Conservation (phyloP, 148 eudicot species). For the Diospyros lotus region DNA sequence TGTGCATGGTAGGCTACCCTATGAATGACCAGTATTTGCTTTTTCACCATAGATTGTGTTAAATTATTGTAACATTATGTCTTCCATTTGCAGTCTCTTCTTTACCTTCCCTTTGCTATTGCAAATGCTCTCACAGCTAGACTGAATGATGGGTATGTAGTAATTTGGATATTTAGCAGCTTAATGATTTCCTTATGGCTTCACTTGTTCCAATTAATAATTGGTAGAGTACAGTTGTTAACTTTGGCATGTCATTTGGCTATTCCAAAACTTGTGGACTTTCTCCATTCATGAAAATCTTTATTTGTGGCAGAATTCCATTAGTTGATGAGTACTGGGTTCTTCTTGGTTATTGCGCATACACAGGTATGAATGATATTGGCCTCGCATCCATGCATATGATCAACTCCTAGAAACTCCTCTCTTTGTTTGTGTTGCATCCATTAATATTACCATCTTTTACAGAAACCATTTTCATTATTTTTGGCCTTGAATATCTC, state of each 20-base stretch:
- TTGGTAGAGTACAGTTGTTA: neutral
- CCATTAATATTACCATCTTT: too few relatives aligned
- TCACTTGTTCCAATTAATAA: neutral
- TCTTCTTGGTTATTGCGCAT: constrained; percentile 61
- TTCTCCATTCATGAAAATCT: neutral
- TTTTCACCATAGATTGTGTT: neutral
- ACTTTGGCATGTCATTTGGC: neutral
- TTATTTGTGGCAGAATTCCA: constrained; percentile 54
- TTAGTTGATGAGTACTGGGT: constrained; percentile 86
- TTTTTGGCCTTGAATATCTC: too few relatives aligned
- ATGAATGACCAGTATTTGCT: neutral
- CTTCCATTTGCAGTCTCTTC: constrained; percentile 53
- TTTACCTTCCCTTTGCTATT: constrained; percentile 87
- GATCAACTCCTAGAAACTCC: too few relatives aligned
- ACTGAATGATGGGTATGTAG: constrained; percentile 79
- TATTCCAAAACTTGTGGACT: neutral
- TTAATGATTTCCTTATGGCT: neutral
- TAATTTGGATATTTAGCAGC: neutral
- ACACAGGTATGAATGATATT: constrained; percentile 48
- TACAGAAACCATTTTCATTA: too few relatives aligned
- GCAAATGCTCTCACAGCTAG: constrained; percentile 89
- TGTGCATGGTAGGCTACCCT: constrained; percentile 73
- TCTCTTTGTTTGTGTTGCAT: too few relatives aligned
- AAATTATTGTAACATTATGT: neutral
- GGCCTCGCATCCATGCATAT: neutral